These are phyloP conservation scores for Fraxinus cuspidata DNA, from an alignment of 257 asterid genomes.

Conservation along the genomic window DNA sequence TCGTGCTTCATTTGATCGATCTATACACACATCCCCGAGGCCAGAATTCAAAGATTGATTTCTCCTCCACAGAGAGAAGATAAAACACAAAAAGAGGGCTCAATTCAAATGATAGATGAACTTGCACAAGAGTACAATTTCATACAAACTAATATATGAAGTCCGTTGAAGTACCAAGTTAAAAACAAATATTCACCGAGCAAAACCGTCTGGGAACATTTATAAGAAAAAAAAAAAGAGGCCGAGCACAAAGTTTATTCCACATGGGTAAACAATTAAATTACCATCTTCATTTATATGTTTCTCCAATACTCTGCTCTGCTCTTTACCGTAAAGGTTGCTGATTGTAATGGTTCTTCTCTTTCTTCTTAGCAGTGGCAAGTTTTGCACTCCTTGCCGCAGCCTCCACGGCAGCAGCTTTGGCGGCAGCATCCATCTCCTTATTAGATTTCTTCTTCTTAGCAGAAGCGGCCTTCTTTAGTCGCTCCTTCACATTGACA, in stretches of 20 bases:
- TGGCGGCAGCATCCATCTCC: slow-evolving; percentile 85
- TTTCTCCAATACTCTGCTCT: slow-evolving; percentile 8
- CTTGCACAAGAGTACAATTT: neutral
- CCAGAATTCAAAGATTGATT: neutral
- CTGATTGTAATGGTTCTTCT: slow-evolving; percentile 93
- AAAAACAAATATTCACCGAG: neutral
- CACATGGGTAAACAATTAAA: slow-evolving; percentile 19
- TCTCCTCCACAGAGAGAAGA: neutral
- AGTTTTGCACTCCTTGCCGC: slow-evolving; percentile 89
- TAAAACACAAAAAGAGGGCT: neutral
- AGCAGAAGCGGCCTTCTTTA: slow-evolving; percentile 68
- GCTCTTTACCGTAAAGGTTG: slow-evolving; percentile 71
- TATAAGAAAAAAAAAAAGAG: slow-evolving; percentile 26
- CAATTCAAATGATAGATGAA: neutral
- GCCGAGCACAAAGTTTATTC: slow-evolving; percentile 38
- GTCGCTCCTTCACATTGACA: slow-evolving; percentile 67
- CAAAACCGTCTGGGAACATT: neutral
- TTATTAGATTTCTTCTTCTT: slow-evolving; percentile 87
- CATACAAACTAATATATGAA: neutral
- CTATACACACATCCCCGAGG: too few relatives aligned
- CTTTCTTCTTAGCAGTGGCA: slow-evolving; percentile 93
- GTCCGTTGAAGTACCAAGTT: neutral
- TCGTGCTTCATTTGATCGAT: too few relatives aligned
- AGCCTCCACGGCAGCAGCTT: slow-evolving; percentile 86
- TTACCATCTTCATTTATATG: slow-evolving; percentile 26